Base-by-base conservation (phyloP, 2,329 filamentous ascomycete genomes). In the Diplodia mutila region DNA sequence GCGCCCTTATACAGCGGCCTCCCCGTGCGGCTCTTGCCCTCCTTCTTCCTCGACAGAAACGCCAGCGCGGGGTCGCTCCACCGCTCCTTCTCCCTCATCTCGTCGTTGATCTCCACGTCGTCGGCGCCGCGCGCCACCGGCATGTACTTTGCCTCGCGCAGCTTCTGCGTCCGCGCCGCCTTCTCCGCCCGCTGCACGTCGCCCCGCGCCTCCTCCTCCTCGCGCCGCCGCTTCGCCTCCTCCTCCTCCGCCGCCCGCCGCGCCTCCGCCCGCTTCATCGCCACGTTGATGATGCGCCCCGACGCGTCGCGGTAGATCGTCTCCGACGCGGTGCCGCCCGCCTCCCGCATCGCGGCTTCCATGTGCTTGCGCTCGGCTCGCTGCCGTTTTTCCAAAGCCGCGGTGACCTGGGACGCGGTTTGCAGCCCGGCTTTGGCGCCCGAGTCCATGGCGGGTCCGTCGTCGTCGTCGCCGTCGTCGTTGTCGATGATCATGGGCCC, bases 271-370 rank as follows among this genome's bases (percentile, higher is more conserved):
- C 94, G 87, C 79, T 92, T 93, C 91, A 97, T 92, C 21, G 90
- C 89, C 27, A 98, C 87, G 75, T 99, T 97, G 70, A 99, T 94
- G 66, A 97, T 90, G n/a, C 94, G 87, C 14, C 95, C 95, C 3
- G 91, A 95, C 12, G 96, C 95, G 80, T 99, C 95, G 73, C 95
- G 91, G 78, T 98, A 97, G 27, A 97, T 93, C 0, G 94, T 97
- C 80, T 97, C 93, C 73, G 90, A 34, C 25, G 55, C 63, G 48
- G 72, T 72, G 6, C 74, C 72, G 7, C 71, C 86, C 37, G 87
- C 86, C 67, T 80, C 77, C 0, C 77, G 80, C 55, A 77, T 78
- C 18, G 80, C 80, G 42, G 82, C 82, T 49, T 79, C 74, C 71
- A 83, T 82, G 46, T 82, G 80, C 66, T 79, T 78, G 66, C 80